Evolutionary conservation across 2,329 filamentous ascomycete genomes (phyloP).

Genomic region (Phialophora expanda): DNA sequence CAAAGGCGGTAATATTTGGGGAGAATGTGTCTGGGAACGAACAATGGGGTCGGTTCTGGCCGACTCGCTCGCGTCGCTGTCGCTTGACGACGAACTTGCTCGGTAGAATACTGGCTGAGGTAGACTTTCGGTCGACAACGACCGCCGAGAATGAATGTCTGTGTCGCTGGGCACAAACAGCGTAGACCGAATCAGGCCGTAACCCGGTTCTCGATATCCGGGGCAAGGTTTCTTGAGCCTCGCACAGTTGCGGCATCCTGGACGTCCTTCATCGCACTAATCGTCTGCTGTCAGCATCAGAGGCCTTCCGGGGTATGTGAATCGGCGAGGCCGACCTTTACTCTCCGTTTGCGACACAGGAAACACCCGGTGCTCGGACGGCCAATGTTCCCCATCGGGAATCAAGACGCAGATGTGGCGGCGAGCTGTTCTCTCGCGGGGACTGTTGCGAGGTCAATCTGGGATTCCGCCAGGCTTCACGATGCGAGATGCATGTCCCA

Average conservation of each 20-base stretch:
- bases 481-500: conserved; percentile 27
- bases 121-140: conserved; percentile 24
- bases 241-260: conserved; percentile 30
- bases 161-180: conserved; percentile 19
- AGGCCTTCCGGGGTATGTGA: background rate
- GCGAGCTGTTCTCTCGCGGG: conserved; percentile 4
- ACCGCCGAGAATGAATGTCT: conserved; percentile 7
- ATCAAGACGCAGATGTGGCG: background rate
- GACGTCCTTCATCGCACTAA: conserved; percentile 33
- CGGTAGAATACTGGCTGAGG: background rate
- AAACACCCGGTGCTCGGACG: conserved; percentile 33
- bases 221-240: conserved; percentile 34
- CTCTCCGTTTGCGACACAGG: conserved; percentile 32
- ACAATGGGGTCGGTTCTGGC: conserved; percentile 21
- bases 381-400: conserved; percentile 33
- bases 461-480: conserved; percentile 14
- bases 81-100: conserved; percentile 17
- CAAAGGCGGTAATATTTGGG: conserved; percentile 3
- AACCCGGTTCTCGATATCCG: conserved; percentile 31
- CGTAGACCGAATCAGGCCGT: conserved; percentile 28
- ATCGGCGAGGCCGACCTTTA: conserved; percentile 26
- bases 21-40: background rate
- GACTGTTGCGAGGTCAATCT: conserved; percentile 6
- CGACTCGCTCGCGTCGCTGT: conserved; percentile 22
- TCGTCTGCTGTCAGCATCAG: conserved; percentile 18